Conservation (phyloP, 176 grass and related monocot species). For the Musa acuminata region DNA sequence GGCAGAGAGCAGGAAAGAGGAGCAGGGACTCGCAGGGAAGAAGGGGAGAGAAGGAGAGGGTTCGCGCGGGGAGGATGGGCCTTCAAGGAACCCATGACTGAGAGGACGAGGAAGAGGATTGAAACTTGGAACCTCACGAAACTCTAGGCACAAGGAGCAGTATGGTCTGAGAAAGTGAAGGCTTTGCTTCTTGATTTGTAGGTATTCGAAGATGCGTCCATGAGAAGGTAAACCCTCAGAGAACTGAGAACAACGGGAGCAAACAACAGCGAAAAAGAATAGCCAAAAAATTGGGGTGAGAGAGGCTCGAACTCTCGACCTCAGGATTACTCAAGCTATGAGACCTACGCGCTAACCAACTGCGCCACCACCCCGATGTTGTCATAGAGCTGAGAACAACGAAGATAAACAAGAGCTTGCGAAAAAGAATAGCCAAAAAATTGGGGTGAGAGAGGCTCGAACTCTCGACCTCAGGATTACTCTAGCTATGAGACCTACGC, state of each 20-base stretch:
- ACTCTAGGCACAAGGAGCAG: no score
- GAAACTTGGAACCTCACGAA: neutral
- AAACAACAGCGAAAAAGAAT: no score
- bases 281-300: constrained; percentile 30
- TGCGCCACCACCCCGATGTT: constrained; percentile 34
- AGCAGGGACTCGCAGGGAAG: neutral
- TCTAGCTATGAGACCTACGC: constrained; percentile 55
- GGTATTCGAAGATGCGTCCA: neutral
- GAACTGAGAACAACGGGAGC: no score
- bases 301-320: constrained; percentile 82
- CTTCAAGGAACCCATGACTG: neutral
- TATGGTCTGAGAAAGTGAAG: no score
- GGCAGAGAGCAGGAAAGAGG: constrained; percentile 1
- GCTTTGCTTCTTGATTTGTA: neutral
- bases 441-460: constrained; percentile 26
- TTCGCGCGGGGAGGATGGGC: constrained; percentile 6
- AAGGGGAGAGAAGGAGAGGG: neutral
- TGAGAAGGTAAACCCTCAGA: neutral
- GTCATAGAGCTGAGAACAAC: no score
- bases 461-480: constrained; percentile 25
- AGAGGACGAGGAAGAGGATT: neutral
- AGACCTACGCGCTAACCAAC: constrained; percentile 77
- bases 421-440: no score
- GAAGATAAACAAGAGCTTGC: no score
- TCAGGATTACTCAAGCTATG: constrained; percentile 41